Evolutionary conservation across 169 alveolate genomes (phyloP), one percentile per base, ranked within the genome.

Genomic region (Cryptosporidium felis): DNA sequence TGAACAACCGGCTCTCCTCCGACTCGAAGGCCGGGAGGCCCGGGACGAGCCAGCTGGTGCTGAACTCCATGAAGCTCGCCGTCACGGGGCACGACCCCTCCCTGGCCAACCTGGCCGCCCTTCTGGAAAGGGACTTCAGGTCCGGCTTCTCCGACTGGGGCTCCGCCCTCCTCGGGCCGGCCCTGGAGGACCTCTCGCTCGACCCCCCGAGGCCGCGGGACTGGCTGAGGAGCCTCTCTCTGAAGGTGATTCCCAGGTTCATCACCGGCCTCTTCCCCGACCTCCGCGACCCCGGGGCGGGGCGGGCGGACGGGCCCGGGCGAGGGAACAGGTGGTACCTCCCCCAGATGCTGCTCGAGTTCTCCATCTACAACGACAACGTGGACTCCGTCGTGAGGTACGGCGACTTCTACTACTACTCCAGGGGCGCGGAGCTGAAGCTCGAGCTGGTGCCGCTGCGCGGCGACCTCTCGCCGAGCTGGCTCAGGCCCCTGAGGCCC

Each of bases 281-380:
- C 23, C 41, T 56, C n/a, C 45, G 32, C n/a, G n/a, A 56, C 32
- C 26, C 32, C 10, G 23, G 32, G n/a, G 14, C 34, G 5, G 41
- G 32, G 6, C n/a, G 32, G n/a, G 14, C 34, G 5, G 41, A 56
- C 56, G 5, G 16, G 28, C 18, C n/a, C n/a, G 40, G 23, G 30
- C 8, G 3, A 18, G 18, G 42, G 18, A 46, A 42, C 49, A 18
- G 36, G n/a, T 74, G 85, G 85, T 74, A 74, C 56, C 23, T 74
- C 18, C 85, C 85, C 6, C 85, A 74, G 41, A 53, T 74, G 66
- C 56, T 74, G 16, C 23, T 74, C 18, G 85, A 74, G 34, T 16
- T 74, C 8, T 51, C 74, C 9, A 74, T 74, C 5, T 49, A 51
- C 38, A 74, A 53, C 21, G 74, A 74, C 10, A 74, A 74, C 6